phyloP scores from a whole-genome alignment of 2,329 filamentous ascomycete genomes.

The Colletotrichum spaethianum region DNA sequence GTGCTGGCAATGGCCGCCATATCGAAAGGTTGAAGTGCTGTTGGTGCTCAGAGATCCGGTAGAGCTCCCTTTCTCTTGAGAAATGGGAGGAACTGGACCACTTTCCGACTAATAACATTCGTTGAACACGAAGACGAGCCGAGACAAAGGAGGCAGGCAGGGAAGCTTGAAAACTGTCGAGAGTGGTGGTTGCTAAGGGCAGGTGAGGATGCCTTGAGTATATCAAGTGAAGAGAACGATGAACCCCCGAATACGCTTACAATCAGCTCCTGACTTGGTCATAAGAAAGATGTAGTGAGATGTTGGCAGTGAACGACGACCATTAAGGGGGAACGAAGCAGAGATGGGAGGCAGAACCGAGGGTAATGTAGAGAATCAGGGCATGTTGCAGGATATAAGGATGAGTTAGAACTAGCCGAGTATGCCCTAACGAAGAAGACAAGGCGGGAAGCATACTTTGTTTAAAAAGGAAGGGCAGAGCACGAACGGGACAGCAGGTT shows the following conservation, averaged over 20 bases:
- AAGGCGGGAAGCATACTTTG: not conserved
- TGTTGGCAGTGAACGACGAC: not conserved
- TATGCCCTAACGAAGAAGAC: not conserved
- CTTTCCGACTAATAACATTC: too few relatives aligned
- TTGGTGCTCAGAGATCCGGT: too few relatives aligned
- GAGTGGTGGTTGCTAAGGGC: not conserved
- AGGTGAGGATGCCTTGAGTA: not conserved
- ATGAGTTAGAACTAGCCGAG: too few relatives aligned
- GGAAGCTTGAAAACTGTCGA: not conserved
- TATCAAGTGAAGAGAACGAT: too few relatives aligned
- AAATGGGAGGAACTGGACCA: not conserved
- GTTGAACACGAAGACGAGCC: not conserved
- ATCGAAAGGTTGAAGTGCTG: not conserved
- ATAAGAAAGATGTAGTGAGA: too few relatives aligned
- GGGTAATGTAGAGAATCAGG: not conserved
- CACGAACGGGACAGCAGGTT: not conserved
- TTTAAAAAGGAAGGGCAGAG: too few relatives aligned
- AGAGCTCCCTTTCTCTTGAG: not conserved
- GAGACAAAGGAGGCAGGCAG: not conserved
- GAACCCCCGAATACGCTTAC: not conserved
- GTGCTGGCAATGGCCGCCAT: slow-evolving; percentile 12
- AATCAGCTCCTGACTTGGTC: not conserved
- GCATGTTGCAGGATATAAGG: too few relatives aligned
- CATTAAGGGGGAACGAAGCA: not conserved
- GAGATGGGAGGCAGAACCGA: not conserved